Evolutionary conservation across 257 asterid species (phyloP), one percentile per base, ranked within the genome.

Genomic region (Vinca minor): DNA sequence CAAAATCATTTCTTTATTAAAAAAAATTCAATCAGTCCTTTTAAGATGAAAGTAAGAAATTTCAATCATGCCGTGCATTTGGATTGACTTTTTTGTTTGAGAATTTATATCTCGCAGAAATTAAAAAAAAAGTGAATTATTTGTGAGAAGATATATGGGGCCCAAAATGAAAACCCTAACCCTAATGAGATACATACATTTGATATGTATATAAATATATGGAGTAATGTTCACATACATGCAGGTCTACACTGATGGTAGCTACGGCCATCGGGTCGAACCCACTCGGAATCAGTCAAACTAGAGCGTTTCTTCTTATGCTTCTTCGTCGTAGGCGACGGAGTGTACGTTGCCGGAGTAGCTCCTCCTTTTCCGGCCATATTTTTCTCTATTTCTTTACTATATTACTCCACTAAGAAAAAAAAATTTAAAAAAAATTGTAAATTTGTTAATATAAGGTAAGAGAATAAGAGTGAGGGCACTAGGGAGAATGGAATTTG

Each of bases 181-280:
- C n/a, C n/a, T n/a, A n/a, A n/a, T n/a, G n/a, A n/a, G n/a, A n/a
- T n/a, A n/a, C n/a, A n/a, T n/a, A n/a, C n/a, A n/a, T n/a, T n/a
- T n/a, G n/a, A n/a, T n/a, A n/a, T n/a, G n/a, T n/a, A n/a, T n/a
- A n/a, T n/a, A n/a, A 9, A 41, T 41, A 41, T 4, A 5, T 21
- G 18, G 31, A 41, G 59, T 15, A 53, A 42, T 9, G 47, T 26
- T 36, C 23, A 76, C 81, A 32, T 61, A 91, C 98, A 87, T 60
- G 98, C 96, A 66, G 89, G 96, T 73, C 98, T 93, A 77, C 98
- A 93, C 74, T 86, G 87, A 75, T 85, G 96, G 79, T 74, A 75
- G 77, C 77, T 63, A 48, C 99, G 96, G 65, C 87, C 93, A 32
- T 93, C 97, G 29, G 95, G 84, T 60, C 99, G 88, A 70, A 81